Evolutionary conservation across 176 grass and related monocot species (phyloP).

Genomic region (Aegilops tauschii): DNA sequence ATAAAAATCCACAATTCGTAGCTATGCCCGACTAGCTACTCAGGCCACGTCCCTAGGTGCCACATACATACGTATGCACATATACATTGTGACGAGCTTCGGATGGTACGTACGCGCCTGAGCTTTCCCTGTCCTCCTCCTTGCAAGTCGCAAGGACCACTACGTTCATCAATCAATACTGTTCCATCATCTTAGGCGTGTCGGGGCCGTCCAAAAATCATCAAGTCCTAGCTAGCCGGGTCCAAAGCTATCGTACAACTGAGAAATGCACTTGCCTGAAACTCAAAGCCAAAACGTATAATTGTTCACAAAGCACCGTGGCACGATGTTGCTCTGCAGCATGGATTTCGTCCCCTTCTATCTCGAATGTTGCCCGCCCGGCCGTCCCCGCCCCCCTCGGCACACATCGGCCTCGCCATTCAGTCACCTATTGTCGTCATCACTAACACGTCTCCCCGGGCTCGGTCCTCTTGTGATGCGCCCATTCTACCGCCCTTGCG

Average conservation of each 20-base stretch:
- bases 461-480: too few species aligned
- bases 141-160: neutral
- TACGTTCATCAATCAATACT: neutral
- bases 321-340: too few species aligned
- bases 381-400: too few species aligned
- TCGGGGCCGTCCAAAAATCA: neutral
- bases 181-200: neutral
- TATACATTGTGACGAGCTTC: neutral
- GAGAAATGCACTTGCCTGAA: neutral
- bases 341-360: too few species aligned
- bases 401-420: too few species aligned
- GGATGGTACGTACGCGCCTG: neutral
- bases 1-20: too few species aligned
- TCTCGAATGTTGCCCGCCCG: too few species aligned
- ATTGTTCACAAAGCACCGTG: too few species aligned
- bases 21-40: neutral
- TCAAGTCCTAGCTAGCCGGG: neutral
- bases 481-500: neutral
- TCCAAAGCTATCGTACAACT: neutral
- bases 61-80: neutral
- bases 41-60: neutral
- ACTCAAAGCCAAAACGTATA: too few species aligned
- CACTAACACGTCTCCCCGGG: too few species aligned
- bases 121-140: neutral
- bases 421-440: too few species aligned